Evolutionary conservation across 306 rosid species (phyloP).

Genomic region (Trichosanthes truncata): DNA sequence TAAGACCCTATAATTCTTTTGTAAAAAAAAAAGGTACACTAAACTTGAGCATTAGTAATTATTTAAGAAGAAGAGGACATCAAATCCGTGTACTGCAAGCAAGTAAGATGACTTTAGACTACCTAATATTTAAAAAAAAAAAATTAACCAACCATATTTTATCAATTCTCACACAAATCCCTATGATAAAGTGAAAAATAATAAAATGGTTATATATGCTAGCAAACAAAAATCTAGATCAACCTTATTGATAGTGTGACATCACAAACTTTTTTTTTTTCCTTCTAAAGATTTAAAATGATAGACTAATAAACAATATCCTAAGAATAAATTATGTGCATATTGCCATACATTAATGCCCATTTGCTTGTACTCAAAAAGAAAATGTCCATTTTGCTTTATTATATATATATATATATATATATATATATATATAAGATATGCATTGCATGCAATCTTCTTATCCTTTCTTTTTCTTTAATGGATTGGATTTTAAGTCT

Average conservation of each 20-base stretch:
- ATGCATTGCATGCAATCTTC: background rate
- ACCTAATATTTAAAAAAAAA: background rate
- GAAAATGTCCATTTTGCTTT: background rate
- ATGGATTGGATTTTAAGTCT: background rate
- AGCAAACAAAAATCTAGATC: background rate
- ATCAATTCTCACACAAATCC: background rate
- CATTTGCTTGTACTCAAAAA: too few species aligned
- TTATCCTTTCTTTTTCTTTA: background rate
- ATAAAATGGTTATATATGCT: background rate
- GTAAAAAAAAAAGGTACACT: too few species aligned
- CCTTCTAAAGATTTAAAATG: background rate
- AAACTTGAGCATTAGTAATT: too few species aligned
- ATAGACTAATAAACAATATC: background rate
- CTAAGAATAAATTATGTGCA: background rate
- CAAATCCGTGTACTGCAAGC: too few species aligned
- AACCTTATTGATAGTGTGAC: background rate
- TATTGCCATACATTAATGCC: background rate
- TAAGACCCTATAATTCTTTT: background rate
- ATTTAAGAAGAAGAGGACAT: too few species aligned
- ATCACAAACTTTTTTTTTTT: background rate
- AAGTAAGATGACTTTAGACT: background rate
- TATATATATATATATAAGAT: background rate
- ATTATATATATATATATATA: background rate
- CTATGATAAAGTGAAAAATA: background rate
- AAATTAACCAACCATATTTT: background rate